Percentiles rank a stretch among this genome's conserved stretches.
Evolutionary conservation across 208 protist species (phyloP).

Genomic region (Novymonas esmeraldas): DNA sequence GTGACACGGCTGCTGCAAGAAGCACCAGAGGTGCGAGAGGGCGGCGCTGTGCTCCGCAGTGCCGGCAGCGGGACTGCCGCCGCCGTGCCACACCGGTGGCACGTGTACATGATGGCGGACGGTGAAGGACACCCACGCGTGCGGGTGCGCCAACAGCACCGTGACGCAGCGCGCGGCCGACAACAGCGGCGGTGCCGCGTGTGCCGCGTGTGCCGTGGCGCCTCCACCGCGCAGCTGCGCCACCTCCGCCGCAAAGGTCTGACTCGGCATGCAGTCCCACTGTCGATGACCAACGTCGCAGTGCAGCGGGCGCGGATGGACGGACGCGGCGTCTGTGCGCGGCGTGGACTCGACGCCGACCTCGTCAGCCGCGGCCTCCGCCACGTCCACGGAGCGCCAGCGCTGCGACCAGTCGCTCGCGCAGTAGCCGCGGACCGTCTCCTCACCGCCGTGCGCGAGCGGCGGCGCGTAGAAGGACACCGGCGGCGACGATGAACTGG

Average conservation of each 20-base stretch:
- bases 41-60: background rate
- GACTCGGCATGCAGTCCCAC: background rate
- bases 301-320: background rate
- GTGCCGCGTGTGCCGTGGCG: too few relatives aligned
- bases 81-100: background rate
- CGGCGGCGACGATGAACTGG: background rate
- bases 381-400: background rate
- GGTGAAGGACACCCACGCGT: constrained; percentile 38
- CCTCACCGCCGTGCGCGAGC: background rate
- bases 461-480: background rate
- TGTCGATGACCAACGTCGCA: constrained; percentile 1
- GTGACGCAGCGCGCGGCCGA: constrained; percentile 22
- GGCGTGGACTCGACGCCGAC: too few relatives aligned
- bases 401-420: background rate
- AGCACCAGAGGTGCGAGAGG: constrained; percentile 24
- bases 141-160: constrained; percentile 37
- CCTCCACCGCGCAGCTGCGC: background rate
- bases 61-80: background rate
- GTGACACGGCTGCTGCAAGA: constrained; percentile 17
- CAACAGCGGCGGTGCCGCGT: background rate
- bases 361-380: background rate
- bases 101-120: constrained; percentile 32
- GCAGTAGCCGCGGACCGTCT: background rate
- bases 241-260: background rate
- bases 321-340: background rate